Percentiles rank a stretch among this genome's conserved stretches.
These are phyloP conservation scores for Phaffia australis DNA, from an alignment of 768 basidiomycete genomes.

Conservation along the genomic window DNA sequence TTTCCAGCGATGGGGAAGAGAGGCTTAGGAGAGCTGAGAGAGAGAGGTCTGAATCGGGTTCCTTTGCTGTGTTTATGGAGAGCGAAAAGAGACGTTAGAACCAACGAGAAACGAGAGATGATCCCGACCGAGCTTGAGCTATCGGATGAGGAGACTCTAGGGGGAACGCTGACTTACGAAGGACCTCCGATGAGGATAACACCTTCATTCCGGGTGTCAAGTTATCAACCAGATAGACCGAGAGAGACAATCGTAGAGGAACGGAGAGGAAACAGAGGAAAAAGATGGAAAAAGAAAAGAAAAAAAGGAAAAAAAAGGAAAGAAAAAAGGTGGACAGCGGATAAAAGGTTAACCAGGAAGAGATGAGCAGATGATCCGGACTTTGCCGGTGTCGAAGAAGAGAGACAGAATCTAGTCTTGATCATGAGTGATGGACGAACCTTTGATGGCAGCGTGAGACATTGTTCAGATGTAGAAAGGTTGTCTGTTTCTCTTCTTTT, in stretches of 20 bases:
- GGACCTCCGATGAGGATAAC: conserved; percentile 26
- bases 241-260: neutral
- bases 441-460: too few relatives aligned
- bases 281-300: neutral
- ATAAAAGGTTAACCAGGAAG: too few relatives aligned
- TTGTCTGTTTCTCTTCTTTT: too few relatives aligned
- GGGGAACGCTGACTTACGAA: neutral
- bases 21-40: conserved; percentile 38
- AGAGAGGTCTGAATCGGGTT: conserved; percentile 24
- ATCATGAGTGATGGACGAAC: too few relatives aligned
- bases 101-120: neutral
- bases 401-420: too few relatives aligned
- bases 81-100: neutral
- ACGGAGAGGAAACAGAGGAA: neutral
- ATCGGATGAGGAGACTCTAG: neutral
- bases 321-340: too few relatives aligned
- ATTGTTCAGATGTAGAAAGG: too few relatives aligned
- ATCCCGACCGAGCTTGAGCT: neutral
- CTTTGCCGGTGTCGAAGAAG: too few relatives aligned
- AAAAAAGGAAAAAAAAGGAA: neutral
- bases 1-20: conserved; percentile 41
- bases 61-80: conserved; percentile 4
- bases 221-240: neutral
- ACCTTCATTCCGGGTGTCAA: neutral
- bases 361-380: too few relatives aligned